These are phyloP conservation scores for Phlyctochytrium arcticum DNA, from an alignment of 192 early-diverging fungal genomes.

Conservation along the genomic window DNA sequence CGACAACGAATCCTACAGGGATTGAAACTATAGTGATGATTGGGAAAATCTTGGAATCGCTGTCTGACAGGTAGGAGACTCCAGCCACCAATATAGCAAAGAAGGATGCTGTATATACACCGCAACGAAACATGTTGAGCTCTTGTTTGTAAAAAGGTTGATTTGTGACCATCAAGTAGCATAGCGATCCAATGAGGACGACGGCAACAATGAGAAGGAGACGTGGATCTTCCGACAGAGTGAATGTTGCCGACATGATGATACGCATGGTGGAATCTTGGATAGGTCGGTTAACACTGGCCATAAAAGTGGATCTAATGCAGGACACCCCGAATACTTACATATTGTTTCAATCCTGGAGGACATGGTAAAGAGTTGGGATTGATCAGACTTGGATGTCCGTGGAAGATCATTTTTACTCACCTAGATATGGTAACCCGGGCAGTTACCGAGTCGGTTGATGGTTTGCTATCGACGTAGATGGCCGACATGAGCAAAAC, in stretches of 20 bases:
- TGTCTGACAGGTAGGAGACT: background rate
- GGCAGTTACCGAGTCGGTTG: background rate
- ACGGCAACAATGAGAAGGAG: conserved; percentile 11
- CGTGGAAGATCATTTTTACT: background rate
- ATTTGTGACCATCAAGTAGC: background rate
- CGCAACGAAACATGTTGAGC: conserved; percentile 17
- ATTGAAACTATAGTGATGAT: background rate
- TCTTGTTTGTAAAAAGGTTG: conserved; percentile 18
- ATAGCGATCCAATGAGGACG: background rate
- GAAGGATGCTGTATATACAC: conserved; percentile 4
- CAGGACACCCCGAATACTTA: background rate
- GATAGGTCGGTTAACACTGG: background rate
- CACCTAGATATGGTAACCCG: conserved; percentile 13
- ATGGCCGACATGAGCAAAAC: conserved; percentile 18
- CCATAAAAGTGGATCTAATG: background rate
- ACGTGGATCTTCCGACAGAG: background rate
- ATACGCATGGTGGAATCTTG: conserved; percentile 5
- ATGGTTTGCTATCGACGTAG: conserved; percentile 13
- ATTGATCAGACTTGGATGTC: background rate
- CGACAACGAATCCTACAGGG: background rate
- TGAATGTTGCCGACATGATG: conserved; percentile 1
- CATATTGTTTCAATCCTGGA: conserved; percentile 10
- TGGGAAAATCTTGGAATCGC: background rate
- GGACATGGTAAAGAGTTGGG: background rate
- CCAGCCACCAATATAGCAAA: conserved; percentile 8